Evolutionary conservation across 177 flowering plant genomes (phyloP), one percentile per base, ranked within the genome.

Genomic region (Vitis hybrid): DNA sequence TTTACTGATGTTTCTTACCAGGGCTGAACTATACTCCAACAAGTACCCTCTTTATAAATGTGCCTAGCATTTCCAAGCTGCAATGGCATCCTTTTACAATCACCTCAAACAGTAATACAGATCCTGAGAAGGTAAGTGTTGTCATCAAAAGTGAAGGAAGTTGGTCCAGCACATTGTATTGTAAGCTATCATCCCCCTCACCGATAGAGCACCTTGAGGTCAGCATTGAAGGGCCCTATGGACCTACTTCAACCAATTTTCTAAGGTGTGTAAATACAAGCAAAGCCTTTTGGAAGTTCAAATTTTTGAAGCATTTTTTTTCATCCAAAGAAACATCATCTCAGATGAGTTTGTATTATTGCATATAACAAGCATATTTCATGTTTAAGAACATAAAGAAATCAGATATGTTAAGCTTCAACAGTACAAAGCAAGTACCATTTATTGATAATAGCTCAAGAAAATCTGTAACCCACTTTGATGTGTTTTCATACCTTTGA

Each of bases 71-170:
- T 15, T 69, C 71, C 17, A 69, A 60, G 65, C 19, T 60, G 33
- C 71, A 69, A n/a, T 69, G 71, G 71, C 71, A 69, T 60, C 71
- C 71, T 11, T 69, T 31, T 56, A 69, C 71, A 19, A 60, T 69
- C 20, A 47, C 19, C 14, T 69, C 71, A 4, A 59, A 44, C 65
- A 59, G 71, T 50, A 60, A 49, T 11, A 17, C 22, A 11, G 71
- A 69, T 2, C 15, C 31, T 3, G 71, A 69, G 15, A 50, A 59
- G 44, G 18, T 69, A 10, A 69, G 71, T 17, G 44, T 69, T 1
- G 15, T 60, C 5, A 44, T 69, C 57, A 69, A 69, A 22, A 69
- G 19, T 17, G 58, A 69, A 60, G 71, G 71, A 12, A 59, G 18
- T 24, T 69, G 71, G 71, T 59, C 71, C 12, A 54, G 50, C 3